A percentile compares a stretch with the other conserved stretches of the same genome.
phyloP scores from a whole-genome alignment of 2,329 filamentous ascomycete species.

The Botrytis sinoallii region DNA sequence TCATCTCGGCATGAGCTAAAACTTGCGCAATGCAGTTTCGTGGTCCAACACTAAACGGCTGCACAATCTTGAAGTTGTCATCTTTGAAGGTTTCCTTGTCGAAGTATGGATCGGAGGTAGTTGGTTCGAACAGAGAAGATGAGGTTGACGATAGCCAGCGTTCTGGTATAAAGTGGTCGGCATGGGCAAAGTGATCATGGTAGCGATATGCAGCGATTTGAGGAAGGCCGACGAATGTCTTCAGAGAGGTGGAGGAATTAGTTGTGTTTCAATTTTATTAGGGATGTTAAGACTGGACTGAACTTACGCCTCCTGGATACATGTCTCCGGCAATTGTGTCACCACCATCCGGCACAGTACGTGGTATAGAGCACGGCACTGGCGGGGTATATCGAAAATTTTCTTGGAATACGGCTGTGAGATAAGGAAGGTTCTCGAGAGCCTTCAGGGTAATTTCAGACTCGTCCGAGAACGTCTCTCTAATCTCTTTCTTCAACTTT shows the following conservation, averaged over 20 bases:
- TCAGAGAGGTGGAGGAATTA: neutral
- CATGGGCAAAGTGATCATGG: conserved; percentile 15
- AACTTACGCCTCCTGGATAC: conserved; percentile 15
- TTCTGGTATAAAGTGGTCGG: conserved; percentile 21
- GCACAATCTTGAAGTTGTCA: conserved; percentile 11
- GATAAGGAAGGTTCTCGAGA: neutral
- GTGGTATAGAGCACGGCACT: neutral
- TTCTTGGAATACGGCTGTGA: conserved; percentile 7
- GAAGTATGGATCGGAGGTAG: neutral
- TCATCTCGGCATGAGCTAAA: conserved; percentile 22
- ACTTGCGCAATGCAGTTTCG: conserved; percentile 22
- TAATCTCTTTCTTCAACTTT: conserved; percentile 42
- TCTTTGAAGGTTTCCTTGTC: conserved; percentile 20
- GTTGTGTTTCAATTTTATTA: neutral
- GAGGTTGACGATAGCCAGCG: conserved; percentile 35
- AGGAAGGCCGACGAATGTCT: conserved; percentile 17
- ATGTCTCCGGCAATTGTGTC: conserved; percentile 5
- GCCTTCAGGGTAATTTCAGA: conserved; percentile 40
- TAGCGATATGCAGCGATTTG: conserved; percentile 5
- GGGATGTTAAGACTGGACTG: neutral
- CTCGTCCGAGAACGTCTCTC: conserved; percentile 38
- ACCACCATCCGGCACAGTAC: neutral
- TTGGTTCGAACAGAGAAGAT: neutral
- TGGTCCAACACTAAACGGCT: conserved; percentile 20
- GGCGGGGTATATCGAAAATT: conserved; percentile 16